These are phyloP conservation scores for Hibiscus tridactylites DNA, from an alignment of 345 rosid genomes.

Conservation along the genomic window DNA sequence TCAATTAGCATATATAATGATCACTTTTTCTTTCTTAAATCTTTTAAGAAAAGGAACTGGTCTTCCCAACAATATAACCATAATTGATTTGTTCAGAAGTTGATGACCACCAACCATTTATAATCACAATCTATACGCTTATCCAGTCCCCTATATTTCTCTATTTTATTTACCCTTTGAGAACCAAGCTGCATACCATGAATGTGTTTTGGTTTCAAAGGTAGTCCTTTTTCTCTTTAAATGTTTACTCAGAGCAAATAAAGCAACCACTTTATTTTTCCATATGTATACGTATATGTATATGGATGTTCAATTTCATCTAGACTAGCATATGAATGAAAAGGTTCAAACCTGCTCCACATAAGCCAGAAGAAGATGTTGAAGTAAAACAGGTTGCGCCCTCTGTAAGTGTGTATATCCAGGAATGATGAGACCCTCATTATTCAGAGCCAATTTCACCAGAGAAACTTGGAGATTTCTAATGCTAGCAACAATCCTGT, in stretches of 20 bases:
- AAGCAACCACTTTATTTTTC: background rate
- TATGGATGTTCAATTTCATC: background rate
- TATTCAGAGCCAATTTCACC: constrained; percentile 58
- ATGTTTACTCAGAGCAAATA: background rate
- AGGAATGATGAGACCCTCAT: constrained; percentile 66
- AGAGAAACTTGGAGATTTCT: constrained; percentile 53
- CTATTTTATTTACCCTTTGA: no score
- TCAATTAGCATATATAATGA: background rate
- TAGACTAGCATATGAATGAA: background rate
- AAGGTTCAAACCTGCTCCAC: constrained; percentile 67
- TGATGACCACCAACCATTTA: background rate
- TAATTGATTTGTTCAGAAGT: background rate
- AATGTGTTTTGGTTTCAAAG: background rate
- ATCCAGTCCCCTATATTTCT: no score
- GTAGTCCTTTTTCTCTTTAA: background rate
- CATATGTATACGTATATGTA: no score
- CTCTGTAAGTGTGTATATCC: constrained; percentile 95
- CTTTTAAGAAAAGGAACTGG: background rate
- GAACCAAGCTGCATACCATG: no score
- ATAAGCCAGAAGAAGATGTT: constrained; percentile 75
- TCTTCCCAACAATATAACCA: background rate
- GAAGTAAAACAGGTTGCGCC: constrained; percentile 86
- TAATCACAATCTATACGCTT: background rate
- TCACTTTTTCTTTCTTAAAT: background rate
- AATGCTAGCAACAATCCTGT: constrained; percentile 35